Conservation (phyloP, 2,329 filamentous ascomycete genomes). For the Curvularia eragrostidis region DNA sequence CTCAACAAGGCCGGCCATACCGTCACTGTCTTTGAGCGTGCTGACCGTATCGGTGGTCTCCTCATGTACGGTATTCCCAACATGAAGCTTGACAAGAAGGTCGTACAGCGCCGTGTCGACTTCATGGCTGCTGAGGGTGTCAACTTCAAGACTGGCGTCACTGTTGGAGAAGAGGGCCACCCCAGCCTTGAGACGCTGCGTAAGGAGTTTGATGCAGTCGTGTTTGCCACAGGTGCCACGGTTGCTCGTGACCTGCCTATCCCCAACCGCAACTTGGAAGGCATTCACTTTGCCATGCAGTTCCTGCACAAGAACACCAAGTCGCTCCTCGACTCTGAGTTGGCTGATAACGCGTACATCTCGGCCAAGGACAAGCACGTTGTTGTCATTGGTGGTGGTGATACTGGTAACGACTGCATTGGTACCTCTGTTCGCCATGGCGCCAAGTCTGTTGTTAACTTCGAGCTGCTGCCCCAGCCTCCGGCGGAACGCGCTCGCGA, state of each 20-base stretch:
- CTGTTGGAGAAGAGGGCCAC: conserved; percentile 78
- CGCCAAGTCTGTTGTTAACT: conserved; percentile 95
- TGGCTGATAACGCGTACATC: conserved; percentile 84
- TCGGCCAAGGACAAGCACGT: conserved; percentile 96
- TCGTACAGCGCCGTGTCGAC: conserved; percentile 93
- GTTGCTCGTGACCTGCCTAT: conserved; percentile 93
- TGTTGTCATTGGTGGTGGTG: conserved; percentile 95
- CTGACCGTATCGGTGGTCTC: conserved; percentile 87
- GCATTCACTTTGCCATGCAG: conserved; percentile 96
- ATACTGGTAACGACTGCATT: conserved; percentile 97
- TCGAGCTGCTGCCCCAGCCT: conserved; percentile 92
- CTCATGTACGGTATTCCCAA: conserved; percentile 99
- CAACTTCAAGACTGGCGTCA: conserved; percentile 77
- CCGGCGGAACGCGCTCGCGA: conserved; percentile 87
- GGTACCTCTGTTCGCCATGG: conserved; percentile 95
- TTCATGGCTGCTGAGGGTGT: conserved; percentile 92
- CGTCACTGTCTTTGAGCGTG: conserved; percentile 91
- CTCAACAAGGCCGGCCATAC: conserved; percentile 89
- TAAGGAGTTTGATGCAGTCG: conserved; percentile 77
- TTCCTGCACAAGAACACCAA: conserved; percentile 98
- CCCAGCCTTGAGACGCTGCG: conserved; percentile 74
- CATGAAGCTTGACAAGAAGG: conserved; percentile 99
- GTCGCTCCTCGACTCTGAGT: conserved; percentile 89
- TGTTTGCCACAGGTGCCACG: conserved; percentile 91
- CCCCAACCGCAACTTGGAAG: conserved; percentile 83